Base-by-base conservation (phyloP, 352 stramenopile species). In the Globisporangium cederbergense region DNA sequence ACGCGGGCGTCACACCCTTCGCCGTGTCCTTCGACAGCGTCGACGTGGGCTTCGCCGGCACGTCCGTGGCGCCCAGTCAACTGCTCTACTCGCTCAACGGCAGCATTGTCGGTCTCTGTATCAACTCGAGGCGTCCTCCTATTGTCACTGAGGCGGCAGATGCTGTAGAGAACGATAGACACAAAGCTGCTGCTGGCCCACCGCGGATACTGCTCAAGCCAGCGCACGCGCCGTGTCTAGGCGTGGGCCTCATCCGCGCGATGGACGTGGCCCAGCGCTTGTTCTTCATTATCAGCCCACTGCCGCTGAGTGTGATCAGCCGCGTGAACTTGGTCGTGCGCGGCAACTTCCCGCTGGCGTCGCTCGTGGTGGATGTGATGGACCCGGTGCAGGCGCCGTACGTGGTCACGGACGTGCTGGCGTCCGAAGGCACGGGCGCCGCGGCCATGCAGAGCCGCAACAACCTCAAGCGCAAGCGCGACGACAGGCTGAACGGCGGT, bases 391-490 rank as follows among this genome's bases (percentile, higher is more conserved):
- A 83, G 67, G 57, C 74, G 54, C 85, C 83, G 13, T 92, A 93
- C 68, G 73, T 81, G 34, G 83, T 93, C 43, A 76, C 76, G 14
- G 83, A 93, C 64, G 77, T 93, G 34, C 68, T 95, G 16, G 55
- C 80, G 25, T 78, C 81, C 7, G 83, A 92, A 49, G 87, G 87
- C 65, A 92, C 87, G 0, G 87, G 87, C 16, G 87, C 87, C 8
- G 73, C 74, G 11, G 77, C 73, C 46, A 95, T 95, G 87, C 81
- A 95, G 63, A 94, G 85, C 65, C 84, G 87, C 61, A 89, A 95
- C 70, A 95, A 93, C 65, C 73, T 95, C 62, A 95, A 95, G 67
- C 85, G 87, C 45, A 95, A 95, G 69, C 83, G 85, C 13, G 85
- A 93, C 67, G 74, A 73, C 53, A 64, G 65, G n/a, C 42, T 16